Conservation (phyloP, 2,329 filamentous ascomycete genomes). For the Xylaria sp. region DNA sequence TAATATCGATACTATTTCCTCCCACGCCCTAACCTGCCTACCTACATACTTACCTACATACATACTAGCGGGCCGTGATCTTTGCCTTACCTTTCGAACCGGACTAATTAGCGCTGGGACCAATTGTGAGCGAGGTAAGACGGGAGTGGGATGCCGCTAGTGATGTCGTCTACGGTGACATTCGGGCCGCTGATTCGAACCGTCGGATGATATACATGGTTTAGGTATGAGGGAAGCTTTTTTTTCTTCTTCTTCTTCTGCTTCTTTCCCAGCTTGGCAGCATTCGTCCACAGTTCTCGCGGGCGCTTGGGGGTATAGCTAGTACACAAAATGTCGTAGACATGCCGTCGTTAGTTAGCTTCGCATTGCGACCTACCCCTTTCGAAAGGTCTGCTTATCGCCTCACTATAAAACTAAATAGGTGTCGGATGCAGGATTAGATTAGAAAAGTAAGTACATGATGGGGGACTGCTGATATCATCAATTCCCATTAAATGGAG, state of each 20-base stretch:
- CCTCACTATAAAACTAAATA: not conserved
- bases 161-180: slow-evolving; percentile 28
- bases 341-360: slow-evolving; percentile 4
- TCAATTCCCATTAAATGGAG: slow-evolving; percentile 13
- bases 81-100: slow-evolving; percentile 1
- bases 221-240: not conserved
- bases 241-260: slow-evolving; percentile 1
- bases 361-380: slow-evolving; percentile 22
- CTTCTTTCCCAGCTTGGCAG: slow-evolving; percentile 14
- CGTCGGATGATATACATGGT: slow-evolving; percentile 21
- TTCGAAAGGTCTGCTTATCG: slow-evolving; percentile 23
- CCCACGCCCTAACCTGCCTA: no score
- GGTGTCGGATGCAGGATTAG: not conserved
- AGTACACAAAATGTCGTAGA: not conserved
- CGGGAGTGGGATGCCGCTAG: slow-evolving; percentile 27
- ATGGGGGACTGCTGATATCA: slow-evolving; percentile 22
- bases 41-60: not conserved
- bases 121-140: slow-evolving; percentile 27
- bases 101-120: slow-evolving; percentile 14
- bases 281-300: slow-evolving; percentile 7
- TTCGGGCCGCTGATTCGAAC: slow-evolving; percentile 27
- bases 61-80: not conserved
- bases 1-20: not conserved
- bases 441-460: not conserved
- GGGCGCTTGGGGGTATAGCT: slow-evolving; percentile 1